Evolutionary conservation across 1,139 yeast species (phyloP), one percentile per base, ranked within the genome.

Genomic region (Arxiozyma slooffiae): DNA sequence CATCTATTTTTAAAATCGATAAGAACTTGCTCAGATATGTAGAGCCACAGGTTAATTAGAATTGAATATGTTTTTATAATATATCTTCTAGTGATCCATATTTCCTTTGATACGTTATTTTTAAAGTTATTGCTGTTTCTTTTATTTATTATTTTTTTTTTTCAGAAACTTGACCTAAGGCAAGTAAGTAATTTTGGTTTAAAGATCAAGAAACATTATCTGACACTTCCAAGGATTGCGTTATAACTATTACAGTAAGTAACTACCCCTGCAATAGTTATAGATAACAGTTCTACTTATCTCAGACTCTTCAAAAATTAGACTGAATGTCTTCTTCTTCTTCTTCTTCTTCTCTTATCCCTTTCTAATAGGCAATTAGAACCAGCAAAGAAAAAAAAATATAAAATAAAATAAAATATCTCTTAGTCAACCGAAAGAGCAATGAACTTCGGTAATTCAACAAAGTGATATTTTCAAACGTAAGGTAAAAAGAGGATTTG

Each of bases 1-100:
- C 1, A 1, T 47, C 51, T 14, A 60, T 57, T 50, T 65, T 64
- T 17, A 52, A 50, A 5, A 60, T 22, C 0, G 61, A 52, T 23
- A 62, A 52, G 26, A 55, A 57, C 0, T 73, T 73, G 40, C 66
- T 53, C 1, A 71, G 39, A 51, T 61, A 67, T 0, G 71, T 64
- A 39, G 50, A 56, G 7, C 55, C 58, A 11, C 65, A 50, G 22
- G 68, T 71, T 14, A 70, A 21, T 42, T 54, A 67, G 67, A 70
- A 66, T n/a, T 16, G 49, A 37, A 5, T 53, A 50, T 7, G 55
- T 48, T 24, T 63, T 51, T 7, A 68, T 40, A 1, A 60, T 54
- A 1, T 72, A 69, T 39, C 65, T 55, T 43, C 54, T 54, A 14
- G 64, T 56, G 6, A 71, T 53, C 38, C 59, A 56, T 6, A 71